Conservation (phyloP, 2,329 filamentous ascomycete genomes). For the Bipolaris oryzae region DNA sequence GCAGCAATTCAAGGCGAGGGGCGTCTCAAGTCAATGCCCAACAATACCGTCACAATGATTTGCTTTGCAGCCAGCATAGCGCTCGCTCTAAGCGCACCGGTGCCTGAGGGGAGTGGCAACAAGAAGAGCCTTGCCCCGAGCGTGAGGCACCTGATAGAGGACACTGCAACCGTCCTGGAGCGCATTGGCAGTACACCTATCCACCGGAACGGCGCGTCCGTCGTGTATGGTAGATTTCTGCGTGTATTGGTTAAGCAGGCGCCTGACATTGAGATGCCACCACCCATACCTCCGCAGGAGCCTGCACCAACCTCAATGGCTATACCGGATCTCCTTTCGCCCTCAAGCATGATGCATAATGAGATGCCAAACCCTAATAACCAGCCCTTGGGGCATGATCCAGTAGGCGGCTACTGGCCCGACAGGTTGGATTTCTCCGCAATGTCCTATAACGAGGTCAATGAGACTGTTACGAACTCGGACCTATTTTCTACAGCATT, state of each 20-base stretch:
- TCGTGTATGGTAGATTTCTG: slow-evolving; percentile 63
- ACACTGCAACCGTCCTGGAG: slow-evolving; percentile 71
- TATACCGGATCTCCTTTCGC: slow-evolving; percentile 17
- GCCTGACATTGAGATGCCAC: slow-evolving; percentile 21
- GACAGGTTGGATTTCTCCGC: slow-evolving; percentile 64
- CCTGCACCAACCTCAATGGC: slow-evolving; percentile 16
- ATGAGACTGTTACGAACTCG: slow-evolving; percentile 68
- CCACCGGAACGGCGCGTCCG: slow-evolving; percentile 71
- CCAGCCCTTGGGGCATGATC: slow-evolving; percentile 17
- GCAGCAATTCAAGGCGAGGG: slow-evolving; percentile 74
- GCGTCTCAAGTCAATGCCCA: slow-evolving; percentile 75
- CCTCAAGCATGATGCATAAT: slow-evolving; percentile 6
- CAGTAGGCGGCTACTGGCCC: slow-evolving; percentile 26
- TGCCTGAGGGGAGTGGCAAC: slow-evolving; percentile 26
- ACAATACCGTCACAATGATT: slow-evolving; percentile 80
- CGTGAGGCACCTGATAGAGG: slow-evolving; percentile 58
- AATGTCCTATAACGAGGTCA: slow-evolving; percentile 73
- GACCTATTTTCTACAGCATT: slow-evolving; percentile 64
- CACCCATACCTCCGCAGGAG: slow-evolving; percentile 3
- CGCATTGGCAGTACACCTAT: slow-evolving; percentile 69
- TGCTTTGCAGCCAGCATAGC: slow-evolving; percentile 65
- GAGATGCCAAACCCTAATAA: slow-evolving; percentile 9
- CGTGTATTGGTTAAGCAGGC: slow-evolving; percentile 50
- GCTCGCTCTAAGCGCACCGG: slow-evolving; percentile 55
- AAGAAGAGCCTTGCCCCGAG: slow-evolving; percentile 42